phyloP scores from a whole-genome alignment of 257 asterid genomes.

The Pogostemon cablin region DNA sequence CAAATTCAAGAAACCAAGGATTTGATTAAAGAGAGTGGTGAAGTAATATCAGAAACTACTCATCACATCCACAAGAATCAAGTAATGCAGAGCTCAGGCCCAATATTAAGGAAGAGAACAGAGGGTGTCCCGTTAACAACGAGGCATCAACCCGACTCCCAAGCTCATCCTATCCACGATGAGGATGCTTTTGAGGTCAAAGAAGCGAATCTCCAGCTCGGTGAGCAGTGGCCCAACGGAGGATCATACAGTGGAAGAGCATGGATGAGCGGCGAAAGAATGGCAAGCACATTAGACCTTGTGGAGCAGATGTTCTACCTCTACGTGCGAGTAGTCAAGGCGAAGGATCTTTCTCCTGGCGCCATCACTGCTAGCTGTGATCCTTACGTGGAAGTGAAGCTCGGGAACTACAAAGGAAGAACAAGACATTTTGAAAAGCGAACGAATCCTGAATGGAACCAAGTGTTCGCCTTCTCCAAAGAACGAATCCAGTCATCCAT shows the following conservation, averaged over 20 bases:
- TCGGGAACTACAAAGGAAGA: slow-evolving; percentile 74
- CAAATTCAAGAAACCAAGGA: slow-evolving; percentile 19
- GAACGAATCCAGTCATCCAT: slow-evolving; percentile 66
- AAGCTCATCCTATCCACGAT: slow-evolving; percentile 33
- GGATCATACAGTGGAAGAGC: slow-evolving; percentile 43
- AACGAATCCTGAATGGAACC: slow-evolving; percentile 75
- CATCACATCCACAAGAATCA: slow-evolving; percentile 45
- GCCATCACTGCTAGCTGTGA: slow-evolving; percentile 48
- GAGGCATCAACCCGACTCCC: slow-evolving; percentile 47
- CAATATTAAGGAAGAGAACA: slow-evolving; percentile 28
- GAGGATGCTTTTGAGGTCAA: slow-evolving; percentile 67
- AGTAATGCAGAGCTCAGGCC: slow-evolving; percentile 42
- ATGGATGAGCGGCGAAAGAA: slow-evolving; percentile 60
- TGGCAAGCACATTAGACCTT: slow-evolving; percentile 58
- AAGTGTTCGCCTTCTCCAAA: slow-evolving; percentile 76
- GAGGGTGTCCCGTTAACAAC: slow-evolving; percentile 37
- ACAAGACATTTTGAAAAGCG: slow-evolving; percentile 55
- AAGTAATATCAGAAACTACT: slow-evolving; percentile 37
- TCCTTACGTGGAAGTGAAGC: slow-evolving; percentile 74
- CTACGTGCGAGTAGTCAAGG: slow-evolving; percentile 71
- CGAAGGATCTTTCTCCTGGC: slow-evolving; percentile 59
- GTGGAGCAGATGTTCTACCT: slow-evolving; percentile 80
- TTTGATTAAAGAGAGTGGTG: slow-evolving; percentile 32
- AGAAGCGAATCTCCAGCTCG: slow-evolving; percentile 58
- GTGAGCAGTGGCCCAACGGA: slow-evolving; percentile 53